Base-by-base conservation (phyloP, 2,329 filamentous ascomycete genomes). In the Alternaria triticina region DNA sequence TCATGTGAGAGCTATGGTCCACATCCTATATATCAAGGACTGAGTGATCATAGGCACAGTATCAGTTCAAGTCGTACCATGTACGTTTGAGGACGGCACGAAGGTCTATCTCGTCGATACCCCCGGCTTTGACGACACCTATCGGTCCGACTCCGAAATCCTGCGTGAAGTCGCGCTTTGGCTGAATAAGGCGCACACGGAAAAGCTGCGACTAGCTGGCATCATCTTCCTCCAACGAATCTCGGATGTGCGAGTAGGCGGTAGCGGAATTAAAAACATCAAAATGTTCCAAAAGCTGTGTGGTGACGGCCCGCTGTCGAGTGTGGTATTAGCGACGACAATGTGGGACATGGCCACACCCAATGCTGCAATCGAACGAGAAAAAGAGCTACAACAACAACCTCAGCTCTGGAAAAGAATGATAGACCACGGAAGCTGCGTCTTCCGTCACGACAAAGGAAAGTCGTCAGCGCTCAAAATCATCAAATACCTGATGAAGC, bases 201-300 rank as follows among this genome's bases (percentile, higher is more conserved):
- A 20, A 47, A 77, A 15, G 6, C 72, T 80, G 56, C 74, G 76
- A 59, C 76, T 84, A 2, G 74, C 73, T 6, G 84, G 83, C 0
- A 82, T 85, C 36, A 81, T 85, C 25, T 85, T 84, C 66, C 70
- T 86, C 4, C 83, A 85, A 51, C 74, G 77, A 0, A 85, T 86
- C 56, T 77, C 72, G 0, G 80, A 85, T 51, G 74, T 70, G 10
- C 77, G 83, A 11, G 72, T 85, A 64, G 71, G 74, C 5, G 78
- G 82, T 56, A 77, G 79, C 22, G 74, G 73, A 17, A 70, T 77
- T 13, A 77, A 77, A 54, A 85, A 84, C 59, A 67, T 85, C 1
- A 65, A 76, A 20, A 83, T 85, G 79, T 84, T 85, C 73, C 73
- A 78, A 54, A 79, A 81, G 30, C 79, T 86, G 5, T 82, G 79